Evolutionary conservation across 2,329 filamentous ascomycete genomes (phyloP), one percentile per base, ranked within the genome.

Genomic region (Xylaria arbuscula): DNA sequence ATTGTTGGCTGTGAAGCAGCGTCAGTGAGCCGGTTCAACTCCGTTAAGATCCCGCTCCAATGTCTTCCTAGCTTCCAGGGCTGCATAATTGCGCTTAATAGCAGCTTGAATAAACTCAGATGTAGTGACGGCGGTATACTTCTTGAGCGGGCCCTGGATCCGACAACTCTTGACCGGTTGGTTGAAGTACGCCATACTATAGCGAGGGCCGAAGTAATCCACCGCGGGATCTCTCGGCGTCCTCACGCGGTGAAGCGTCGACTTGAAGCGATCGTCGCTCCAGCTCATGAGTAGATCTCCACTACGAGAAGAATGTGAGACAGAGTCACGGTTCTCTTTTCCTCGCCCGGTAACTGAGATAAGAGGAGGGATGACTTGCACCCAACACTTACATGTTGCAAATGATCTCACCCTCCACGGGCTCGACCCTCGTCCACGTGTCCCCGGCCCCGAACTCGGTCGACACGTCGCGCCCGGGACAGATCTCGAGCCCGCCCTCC

Each of bases 211-310:
- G 72, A 85, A 90, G 75, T 85, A 88, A 72, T 85, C 83, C 8
- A 74, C 75, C 54, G 84, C 82, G 0, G 81, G 80, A 71, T 89
- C 86, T 34, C 79, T 82, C 0, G 88, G 88, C 1, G 88, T 87
- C 78, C 88, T 89, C 66, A 91, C 88, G 3, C 88, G 84, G 77
- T 91, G 89, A 62, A 89, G 88, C 0, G 88, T 90, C 48, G 85
- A 88, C 78, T 90, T 91, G 81, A 91, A 90, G 22, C 88, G 84
- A 76, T 91, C 89, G 74, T 91, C 89, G 34, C 84, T 87, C 88
- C 89, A 90, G 50, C 82, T 85, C 89, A 91, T 90, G 17, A 91
- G 81, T 63, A 91, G 79, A 74, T 91, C 89, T 3, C 89, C 89
- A 68, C 79, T 81, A 56, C 17, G 28, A 40, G 3, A 54, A 24